Evolutionary conservation across 192 early-diverging fungal genomes (phyloP).

Genomic region (Rhizophagus prolifer): DNA sequence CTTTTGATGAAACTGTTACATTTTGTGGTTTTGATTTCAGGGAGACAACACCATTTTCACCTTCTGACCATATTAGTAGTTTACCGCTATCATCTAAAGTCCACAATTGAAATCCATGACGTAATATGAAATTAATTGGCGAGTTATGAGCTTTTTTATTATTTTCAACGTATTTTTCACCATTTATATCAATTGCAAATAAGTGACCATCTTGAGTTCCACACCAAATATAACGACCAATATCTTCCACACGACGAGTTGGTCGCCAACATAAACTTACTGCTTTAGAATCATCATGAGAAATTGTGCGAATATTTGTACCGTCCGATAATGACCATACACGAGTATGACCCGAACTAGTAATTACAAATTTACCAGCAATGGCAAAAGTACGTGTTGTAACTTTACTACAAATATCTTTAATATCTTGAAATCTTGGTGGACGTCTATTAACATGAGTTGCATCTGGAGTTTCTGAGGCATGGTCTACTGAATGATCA

Average conservation of each 20-base stretch:
- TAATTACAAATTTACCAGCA: slow-evolving; percentile 48
- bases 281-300: slow-evolving; percentile 52
- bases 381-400: slow-evolving; percentile 51
- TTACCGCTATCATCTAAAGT: slow-evolving; percentile 67
- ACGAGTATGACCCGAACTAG: slow-evolving; percentile 45
- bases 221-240: slow-evolving; percentile 67
- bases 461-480: slow-evolving; percentile 47
- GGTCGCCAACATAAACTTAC: slow-evolving; percentile 58
- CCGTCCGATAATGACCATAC: slow-evolving; percentile 47
- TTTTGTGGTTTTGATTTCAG: slow-evolving; percentile 38
- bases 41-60: slow-evolving; percentile 37
- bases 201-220: slow-evolving; percentile 63
- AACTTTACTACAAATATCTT: slow-evolving; percentile 44
- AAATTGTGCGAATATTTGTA: slow-evolving; percentile 46
- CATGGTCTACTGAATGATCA: slow-evolving; percentile 22
- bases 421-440: slow-evolving; percentile 48
- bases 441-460: slow-evolving; percentile 56
- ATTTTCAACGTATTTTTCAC: slow-evolving; percentile 38
- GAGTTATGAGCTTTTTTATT: slow-evolving; percentile 46
- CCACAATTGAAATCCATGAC: slow-evolving; percentile 57
- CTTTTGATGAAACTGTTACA: slow-evolving; percentile 46
- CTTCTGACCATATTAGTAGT: slow-evolving; percentile 55
- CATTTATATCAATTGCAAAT: slow-evolving; percentile 49
- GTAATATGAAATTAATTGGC: slow-evolving; percentile 57
- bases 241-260: slow-evolving; percentile 46